These are phyloP conservation scores for Cutaneotrichosporon daszewskae DNA, from an alignment of 1,284 basidiomycete genomes.

Conservation along the genomic window DNA sequence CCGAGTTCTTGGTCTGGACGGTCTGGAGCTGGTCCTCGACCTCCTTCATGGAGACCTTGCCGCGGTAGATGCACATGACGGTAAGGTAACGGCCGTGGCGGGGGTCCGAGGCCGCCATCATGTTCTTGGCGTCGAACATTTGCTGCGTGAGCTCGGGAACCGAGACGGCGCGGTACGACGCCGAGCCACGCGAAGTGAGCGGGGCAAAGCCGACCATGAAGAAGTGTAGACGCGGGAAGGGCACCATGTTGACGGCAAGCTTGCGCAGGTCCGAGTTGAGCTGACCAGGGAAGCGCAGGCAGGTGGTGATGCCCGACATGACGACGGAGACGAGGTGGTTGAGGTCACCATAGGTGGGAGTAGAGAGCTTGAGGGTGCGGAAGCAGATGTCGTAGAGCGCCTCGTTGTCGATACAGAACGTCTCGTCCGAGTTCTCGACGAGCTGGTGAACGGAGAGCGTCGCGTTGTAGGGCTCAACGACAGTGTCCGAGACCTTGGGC, in stretches of 20 bases:
- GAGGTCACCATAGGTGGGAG: conserved; percentile 91
- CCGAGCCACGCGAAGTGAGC: conserved; percentile 84
- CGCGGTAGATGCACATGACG: conserved; percentile 96
- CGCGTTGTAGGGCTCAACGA: conserved; percentile 61
- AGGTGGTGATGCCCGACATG: conserved; percentile 70
- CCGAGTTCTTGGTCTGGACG: conserved; percentile 94
- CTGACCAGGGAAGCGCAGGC: conserved; percentile 81
- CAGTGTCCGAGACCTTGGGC: conserved; percentile 58
- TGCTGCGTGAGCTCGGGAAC: conserved; percentile 95
- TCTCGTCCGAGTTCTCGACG: conserved; percentile 60
- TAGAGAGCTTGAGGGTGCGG: conserved; percentile 88
- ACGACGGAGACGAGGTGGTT: conserved; percentile 96
- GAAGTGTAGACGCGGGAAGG: conserved; percentile 98
- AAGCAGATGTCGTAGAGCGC: conserved; percentile 98
- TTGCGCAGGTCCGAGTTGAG: conserved; percentile 97
- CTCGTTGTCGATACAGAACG: conserved; percentile 81
- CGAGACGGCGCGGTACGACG: conserved; percentile 89
- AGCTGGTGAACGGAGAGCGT: conserved; percentile 58
- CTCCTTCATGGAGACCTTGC: conserved; percentile 98
- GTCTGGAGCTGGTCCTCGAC: conserved; percentile 98
- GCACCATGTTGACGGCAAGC: conserved; percentile 98
- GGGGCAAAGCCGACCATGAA: conserved; percentile 98
- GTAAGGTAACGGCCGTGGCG: conserved; percentile 69
- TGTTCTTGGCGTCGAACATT: conserved; percentile 99
- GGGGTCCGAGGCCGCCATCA: conserved; percentile 83